phyloP scores from a whole-genome alignment of 441 rosid species.

The Mallotus repandus region DNA sequence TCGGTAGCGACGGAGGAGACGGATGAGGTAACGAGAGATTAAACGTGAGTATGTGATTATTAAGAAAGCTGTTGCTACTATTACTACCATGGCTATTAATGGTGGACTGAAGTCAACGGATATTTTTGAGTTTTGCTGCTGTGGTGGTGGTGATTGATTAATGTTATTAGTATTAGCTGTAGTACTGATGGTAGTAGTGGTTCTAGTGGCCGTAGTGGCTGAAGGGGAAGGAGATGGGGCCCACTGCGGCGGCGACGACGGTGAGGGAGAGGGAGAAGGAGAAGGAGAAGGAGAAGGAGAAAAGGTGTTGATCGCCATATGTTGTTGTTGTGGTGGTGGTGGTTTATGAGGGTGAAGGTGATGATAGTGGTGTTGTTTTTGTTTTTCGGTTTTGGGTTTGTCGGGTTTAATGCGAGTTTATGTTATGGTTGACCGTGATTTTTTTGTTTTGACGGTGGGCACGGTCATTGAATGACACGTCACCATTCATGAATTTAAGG shows the following conservation, averaged over 20 bases:
- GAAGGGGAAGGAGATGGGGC: slow-evolving; percentile 28
- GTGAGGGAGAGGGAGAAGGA: slow-evolving; percentile 16
- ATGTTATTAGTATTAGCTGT: slow-evolving; percentile 4
- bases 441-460: slow-evolving; percentile 16
- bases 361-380: background rate
- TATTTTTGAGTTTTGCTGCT: slow-evolving; percentile 33
- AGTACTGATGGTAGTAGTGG: slow-evolving; percentile 20
- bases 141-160: slow-evolving; percentile 19
- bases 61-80: slow-evolving; percentile 74
- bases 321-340: background rate
- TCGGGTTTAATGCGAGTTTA: background rate
- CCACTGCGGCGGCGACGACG: slow-evolving; percentile 23
- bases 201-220: slow-evolving; percentile 7
- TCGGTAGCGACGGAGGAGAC: slow-evolving; percentile 42
- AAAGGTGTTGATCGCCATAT: slow-evolving; percentile 7
- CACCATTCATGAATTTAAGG: slow-evolving; percentile 43
- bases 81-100: slow-evolving; percentile 84
- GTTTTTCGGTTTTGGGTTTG: background rate
- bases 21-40: slow-evolving; percentile 66
- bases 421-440: slow-evolving; percentile 7
- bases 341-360: background rate
- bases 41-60: slow-evolving; percentile 74
- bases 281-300: slow-evolving; percentile 14
- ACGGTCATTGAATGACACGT: slow-evolving; percentile 37
- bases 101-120: slow-evolving; percentile 81